phyloP scores from a whole-genome alignment of 1,284 basidiomycete genomes.

The Papiliotrema terrestris region DNA sequence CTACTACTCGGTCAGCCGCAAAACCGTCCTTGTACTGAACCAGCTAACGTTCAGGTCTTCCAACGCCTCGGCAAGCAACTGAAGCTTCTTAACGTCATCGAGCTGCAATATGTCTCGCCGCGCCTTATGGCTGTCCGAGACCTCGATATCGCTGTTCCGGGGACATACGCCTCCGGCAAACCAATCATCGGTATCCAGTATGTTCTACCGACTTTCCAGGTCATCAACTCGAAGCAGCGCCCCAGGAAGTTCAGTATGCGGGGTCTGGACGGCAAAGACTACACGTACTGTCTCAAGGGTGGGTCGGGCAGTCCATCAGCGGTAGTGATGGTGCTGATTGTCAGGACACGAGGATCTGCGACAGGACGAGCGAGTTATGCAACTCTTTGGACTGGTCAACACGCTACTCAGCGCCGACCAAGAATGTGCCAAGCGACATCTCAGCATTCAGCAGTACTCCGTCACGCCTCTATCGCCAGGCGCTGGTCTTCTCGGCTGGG shows the following conservation, averaged over 20 bases:
- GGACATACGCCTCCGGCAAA: slow-evolving; percentile 90
- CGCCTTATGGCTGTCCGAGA: slow-evolving; percentile 83
- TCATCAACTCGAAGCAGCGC: slow-evolving; percentile 98
- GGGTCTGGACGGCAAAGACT: slow-evolving; percentile 90
- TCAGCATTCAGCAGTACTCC: slow-evolving; percentile 90
- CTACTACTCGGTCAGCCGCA: slow-evolving; percentile 67
- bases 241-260: slow-evolving; percentile 84
- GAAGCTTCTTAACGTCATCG: slow-evolving; percentile 82
- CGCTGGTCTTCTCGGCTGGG: slow-evolving; percentile 92
- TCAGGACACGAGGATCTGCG: slow-evolving; percentile 96
- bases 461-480: slow-evolving; percentile 96
- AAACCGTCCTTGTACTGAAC: background rate
- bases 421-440: slow-evolving; percentile 90
- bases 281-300: slow-evolving; percentile 92
- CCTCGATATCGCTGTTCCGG: slow-evolving; percentile 91
- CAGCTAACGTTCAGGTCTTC: slow-evolving; percentile 66
- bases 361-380: slow-evolving; percentile 99
- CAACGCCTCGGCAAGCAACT: slow-evolving; percentile 94
- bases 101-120: slow-evolving; percentile 97
- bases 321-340: background rate
- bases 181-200: slow-evolving; percentile 77
- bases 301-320: slow-evolving; percentile 10
- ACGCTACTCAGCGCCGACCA: slow-evolving; percentile 90
- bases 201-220: slow-evolving; percentile 81
- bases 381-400: slow-evolving; percentile 96